Percentiles rank a stretch among this genome's conserved stretches.
phyloP scores from a whole-genome alignment of 306 rosid species.

The Prosopis cineraria region DNA sequence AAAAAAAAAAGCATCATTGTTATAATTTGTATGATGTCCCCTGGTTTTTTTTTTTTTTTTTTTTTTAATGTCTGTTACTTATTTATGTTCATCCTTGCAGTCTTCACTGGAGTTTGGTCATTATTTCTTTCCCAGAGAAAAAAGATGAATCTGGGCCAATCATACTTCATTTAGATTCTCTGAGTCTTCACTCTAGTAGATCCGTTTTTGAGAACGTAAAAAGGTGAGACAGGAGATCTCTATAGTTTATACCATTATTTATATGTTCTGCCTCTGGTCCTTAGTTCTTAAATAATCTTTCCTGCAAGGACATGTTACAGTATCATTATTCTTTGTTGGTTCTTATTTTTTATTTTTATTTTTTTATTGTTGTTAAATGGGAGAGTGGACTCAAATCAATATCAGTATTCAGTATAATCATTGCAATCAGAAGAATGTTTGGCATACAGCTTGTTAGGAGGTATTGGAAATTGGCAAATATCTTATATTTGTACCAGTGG shows the following conservation, averaged over 20 bases:
- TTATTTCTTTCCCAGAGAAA: slow-evolving; percentile 84
- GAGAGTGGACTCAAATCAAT: slow-evolving; percentile 17
- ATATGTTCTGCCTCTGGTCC: slow-evolving; percentile 17
- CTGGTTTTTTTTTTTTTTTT: not conserved
- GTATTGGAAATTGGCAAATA: slow-evolving; percentile 30
- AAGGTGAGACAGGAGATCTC: slow-evolving; percentile 61
- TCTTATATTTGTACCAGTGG: not conserved
- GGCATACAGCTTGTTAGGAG: not conserved
- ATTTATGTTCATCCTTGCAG: slow-evolving; percentile 48
- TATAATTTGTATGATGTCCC: not conserved
- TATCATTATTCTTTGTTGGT: not conserved
- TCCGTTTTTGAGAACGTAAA: slow-evolving; percentile 71
- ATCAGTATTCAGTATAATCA: not conserved
- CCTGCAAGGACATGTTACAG: not conserved
- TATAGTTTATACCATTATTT: slow-evolving; percentile 9
- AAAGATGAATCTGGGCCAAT: slow-evolving; percentile 86
- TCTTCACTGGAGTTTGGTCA: slow-evolving; percentile 94
- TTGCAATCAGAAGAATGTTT: not conserved
- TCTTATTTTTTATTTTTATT: not conserved
- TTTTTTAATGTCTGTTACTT: slow-evolving; percentile 28
- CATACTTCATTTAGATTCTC: slow-evolving; percentile 93
- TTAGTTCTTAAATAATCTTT: slow-evolving; percentile 23
- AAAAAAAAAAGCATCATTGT: too few relatives aligned
- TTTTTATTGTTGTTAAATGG: not conserved
- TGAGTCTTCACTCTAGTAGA: slow-evolving; percentile 81